phyloP scores from a whole-genome alignment of 2,329 filamentous ascomycete genomes.

The Cercospora janseana region DNA sequence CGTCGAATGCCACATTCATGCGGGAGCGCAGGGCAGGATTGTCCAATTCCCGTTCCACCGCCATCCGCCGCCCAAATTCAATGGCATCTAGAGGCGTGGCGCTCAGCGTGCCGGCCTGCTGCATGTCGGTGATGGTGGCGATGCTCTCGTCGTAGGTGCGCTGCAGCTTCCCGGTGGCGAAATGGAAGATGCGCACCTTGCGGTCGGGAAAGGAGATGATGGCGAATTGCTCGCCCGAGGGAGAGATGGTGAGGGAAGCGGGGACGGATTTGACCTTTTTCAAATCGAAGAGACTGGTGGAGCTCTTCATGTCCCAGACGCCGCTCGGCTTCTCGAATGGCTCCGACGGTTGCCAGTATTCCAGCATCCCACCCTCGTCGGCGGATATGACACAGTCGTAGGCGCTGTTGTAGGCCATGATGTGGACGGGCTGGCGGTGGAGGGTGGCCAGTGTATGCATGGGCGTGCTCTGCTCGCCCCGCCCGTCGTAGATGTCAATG shows the following conservation, averaged over 20 bases:
- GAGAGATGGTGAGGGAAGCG: slow-evolving; percentile 78
- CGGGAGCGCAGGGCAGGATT: slow-evolving; percentile 64
- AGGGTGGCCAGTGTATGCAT: slow-evolving; percentile 74
- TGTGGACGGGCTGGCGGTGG: slow-evolving; percentile 75
- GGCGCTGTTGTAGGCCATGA: slow-evolving; percentile 85
- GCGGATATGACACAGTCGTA: slow-evolving; percentile 90
- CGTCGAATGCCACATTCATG: slow-evolving; percentile 88
- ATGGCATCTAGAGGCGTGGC: slow-evolving; percentile 79
- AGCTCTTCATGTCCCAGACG: slow-evolving; percentile 90
- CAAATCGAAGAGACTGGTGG: slow-evolving; percentile 93
- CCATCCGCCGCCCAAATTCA: slow-evolving; percentile 86
- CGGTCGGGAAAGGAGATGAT: slow-evolving; percentile 90
- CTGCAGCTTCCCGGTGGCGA: slow-evolving; percentile 80
- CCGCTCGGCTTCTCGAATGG: slow-evolving; percentile 86
- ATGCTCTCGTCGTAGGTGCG: slow-evolving; percentile 95
- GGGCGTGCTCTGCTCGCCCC: slow-evolving; percentile 73
- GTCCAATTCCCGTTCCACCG: slow-evolving; percentile 82
- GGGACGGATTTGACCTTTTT: slow-evolving; percentile 89
- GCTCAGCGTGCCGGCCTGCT: slow-evolving; percentile 78
- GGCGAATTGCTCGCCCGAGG: slow-evolving; percentile 79
- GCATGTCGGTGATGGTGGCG: slow-evolving; percentile 85
- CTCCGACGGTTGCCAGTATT: slow-evolving; percentile 85
- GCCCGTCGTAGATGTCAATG: slow-evolving; percentile 83
- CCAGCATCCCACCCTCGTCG: slow-evolving; percentile 88
- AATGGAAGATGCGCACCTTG: slow-evolving; percentile 91